Percentiles rank a stretch among this genome's conserved stretches.
phyloP scores from a whole-genome alignment of 257 asterid species.

The Solanum tarapatanum region DNA sequence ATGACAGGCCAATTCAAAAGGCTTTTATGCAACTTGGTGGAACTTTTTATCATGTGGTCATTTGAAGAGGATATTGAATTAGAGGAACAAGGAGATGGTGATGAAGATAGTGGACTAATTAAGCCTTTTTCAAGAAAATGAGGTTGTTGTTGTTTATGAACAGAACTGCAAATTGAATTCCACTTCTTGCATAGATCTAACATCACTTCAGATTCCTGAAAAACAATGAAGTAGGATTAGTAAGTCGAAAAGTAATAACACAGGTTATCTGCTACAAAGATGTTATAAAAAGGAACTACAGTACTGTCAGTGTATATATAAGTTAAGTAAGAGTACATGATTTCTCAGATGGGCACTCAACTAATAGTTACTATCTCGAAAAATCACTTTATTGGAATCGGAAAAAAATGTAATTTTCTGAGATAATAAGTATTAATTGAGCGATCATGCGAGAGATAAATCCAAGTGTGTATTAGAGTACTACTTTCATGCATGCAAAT shows the following conservation, averaged over 20 bases:
- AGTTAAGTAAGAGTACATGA: neutral
- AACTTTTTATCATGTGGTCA: slow-evolving; percentile 13
- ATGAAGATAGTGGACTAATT: slow-evolving; percentile 22
- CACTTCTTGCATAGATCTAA: slow-evolving; percentile 72
- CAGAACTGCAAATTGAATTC: slow-evolving; percentile 78
- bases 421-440: neutral
- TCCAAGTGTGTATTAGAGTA: neutral
- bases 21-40: slow-evolving; percentile 20
- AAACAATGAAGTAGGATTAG: neutral
- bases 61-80: slow-evolving; percentile 66
- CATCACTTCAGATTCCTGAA: slow-evolving; percentile 49
- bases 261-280: neutral
- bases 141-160: slow-evolving; percentile 45
- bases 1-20: slow-evolving; percentile 39
- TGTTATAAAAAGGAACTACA: neutral
- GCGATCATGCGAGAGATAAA: too few relatives aligned
- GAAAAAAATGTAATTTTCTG: too few relatives aligned
- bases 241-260: neutral
- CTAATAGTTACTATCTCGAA: neutral
- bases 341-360: neutral
- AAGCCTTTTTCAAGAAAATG: slow-evolving; percentile 51
- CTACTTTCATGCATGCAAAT: neutral
- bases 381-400: too few relatives aligned
- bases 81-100: slow-evolving; percentile 64
- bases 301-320: neutral